Evolutionary conservation across 2,329 filamentous ascomycete species (phyloP).

Genomic region (Trichoderma sp.): DNA sequence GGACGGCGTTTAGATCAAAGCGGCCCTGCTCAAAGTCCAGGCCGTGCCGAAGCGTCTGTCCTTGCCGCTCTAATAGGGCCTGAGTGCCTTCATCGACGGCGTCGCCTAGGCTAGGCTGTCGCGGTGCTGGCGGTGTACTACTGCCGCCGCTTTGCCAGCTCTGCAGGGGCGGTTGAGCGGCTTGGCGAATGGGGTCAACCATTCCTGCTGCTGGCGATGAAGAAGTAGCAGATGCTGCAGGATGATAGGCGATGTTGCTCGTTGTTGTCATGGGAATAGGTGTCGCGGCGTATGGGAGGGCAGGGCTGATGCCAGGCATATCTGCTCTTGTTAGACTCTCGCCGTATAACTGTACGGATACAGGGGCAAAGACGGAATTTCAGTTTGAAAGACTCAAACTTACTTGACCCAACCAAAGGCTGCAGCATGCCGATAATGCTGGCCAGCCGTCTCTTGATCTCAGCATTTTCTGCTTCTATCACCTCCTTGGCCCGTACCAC

Average conservation of each 20-base stretch:
- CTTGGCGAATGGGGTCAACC: neutral
- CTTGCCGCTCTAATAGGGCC: slow-evolving; percentile 47
- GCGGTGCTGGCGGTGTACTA: slow-evolving; percentile 1
- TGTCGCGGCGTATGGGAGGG: slow-evolving; percentile 31
- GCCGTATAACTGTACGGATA: neutral
- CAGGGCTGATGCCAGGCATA: slow-evolving; percentile 37
- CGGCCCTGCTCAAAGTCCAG: slow-evolving; percentile 65
- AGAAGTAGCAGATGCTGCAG: neutral
- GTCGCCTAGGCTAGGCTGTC: neutral
- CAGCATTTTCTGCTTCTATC: slow-evolving; percentile 76
- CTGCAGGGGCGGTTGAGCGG: neutral
- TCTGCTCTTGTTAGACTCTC: neutral
- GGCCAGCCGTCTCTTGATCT: slow-evolving; percentile 69
- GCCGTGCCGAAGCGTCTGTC: slow-evolving; percentile 53
- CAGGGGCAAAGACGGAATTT: neutral
- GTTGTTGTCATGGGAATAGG: slow-evolving; percentile 26
- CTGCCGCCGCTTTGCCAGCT: slow-evolving; percentile 10
- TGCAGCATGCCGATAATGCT: slow-evolving; percentile 65
- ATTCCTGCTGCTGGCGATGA: neutral
- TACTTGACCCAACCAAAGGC: slow-evolving; percentile 50
- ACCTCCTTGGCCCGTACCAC: slow-evolving; percentile 74
- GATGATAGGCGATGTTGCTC: slow-evolving; percentile 25
- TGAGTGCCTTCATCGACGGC: slow-evolving; percentile 11
- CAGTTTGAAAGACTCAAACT: slow-evolving; percentile 11
- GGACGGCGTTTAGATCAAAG: slow-evolving; percentile 71